Base-by-base conservation (phyloP, 202 grass and related monocot genomes). In the Saccharum hybrid region DNA sequence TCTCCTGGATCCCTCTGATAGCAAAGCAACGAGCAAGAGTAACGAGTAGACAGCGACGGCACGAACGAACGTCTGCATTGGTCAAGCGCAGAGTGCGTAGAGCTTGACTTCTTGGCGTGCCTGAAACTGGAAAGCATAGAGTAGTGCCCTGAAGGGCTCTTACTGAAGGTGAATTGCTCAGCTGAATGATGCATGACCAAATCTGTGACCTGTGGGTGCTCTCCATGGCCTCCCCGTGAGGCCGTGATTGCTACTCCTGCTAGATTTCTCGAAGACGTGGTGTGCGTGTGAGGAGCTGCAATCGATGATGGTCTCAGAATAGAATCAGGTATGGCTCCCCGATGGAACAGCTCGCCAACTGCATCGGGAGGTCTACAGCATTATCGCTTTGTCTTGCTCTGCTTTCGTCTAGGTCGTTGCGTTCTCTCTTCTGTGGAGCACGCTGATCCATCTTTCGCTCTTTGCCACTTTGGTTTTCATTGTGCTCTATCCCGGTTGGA, bases 261-360 rank as follows among this genome's bases (percentile, higher is more conserved):
- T 63, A 76, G 16, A 5, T 36, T 19, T 12, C 3, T 51, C 6
- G 39, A 30, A 82, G 78, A 40, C 38, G 1, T 40, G 2, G 16
- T 5, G 46, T 60, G 59, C 14, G 56, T 4, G 56, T 1, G 71
- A 9, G 7, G 7, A 40, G 86, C 26, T 66, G 5, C 6, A 39
- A 40, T 61, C 74, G 60, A 15, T 40, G 85, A 3, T 62, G 12
- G 46, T 74, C 48, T 48, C 14, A 14, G 71, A 40, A 5, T 28
- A 40, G 76, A 63, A 75, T 36, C 22, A 26, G 46, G 40, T 3
- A 33, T 82, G 61, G 34, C 72, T 26, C 41, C 12, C 39, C 16
- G 76, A 88, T 74, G 69, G 40, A 84, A 84, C 87, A 34, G 37
- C 63, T 38, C 34, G 33, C 54, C 42, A 71, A 56, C 76, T 23